These are phyloP conservation scores for Geotrichum histeridarum DNA, from an alignment of 1,139 yeast species.

Conservation along the genomic window DNA sequence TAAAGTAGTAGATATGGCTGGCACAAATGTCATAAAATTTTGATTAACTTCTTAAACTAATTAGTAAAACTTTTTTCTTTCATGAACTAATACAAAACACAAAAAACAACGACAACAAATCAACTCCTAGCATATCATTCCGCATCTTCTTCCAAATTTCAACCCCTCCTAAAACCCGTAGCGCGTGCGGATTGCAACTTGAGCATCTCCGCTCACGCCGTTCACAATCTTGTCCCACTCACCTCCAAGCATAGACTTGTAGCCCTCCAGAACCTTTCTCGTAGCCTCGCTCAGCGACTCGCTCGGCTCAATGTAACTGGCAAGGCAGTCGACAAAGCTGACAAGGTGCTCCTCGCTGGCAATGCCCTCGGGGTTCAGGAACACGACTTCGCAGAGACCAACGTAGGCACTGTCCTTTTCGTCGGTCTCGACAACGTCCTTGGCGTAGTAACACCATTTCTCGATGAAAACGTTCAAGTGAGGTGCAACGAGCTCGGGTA, in stretches of 20 bases:
- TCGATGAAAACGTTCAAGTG: constrained; percentile 53
- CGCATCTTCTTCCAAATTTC: background rate
- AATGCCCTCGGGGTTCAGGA: constrained; percentile 57
- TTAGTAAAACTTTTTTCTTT: too few relatives aligned
- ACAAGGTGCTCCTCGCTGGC: constrained; percentile 49
- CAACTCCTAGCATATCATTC: too few relatives aligned
- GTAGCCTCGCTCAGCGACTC: constrained; percentile 34
- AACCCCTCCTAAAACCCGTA: constrained; percentile 7
- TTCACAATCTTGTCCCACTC: constrained; percentile 32
- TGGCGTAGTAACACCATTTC: constrained; percentile 64
- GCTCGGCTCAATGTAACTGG: constrained; percentile 47
- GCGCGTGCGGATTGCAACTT: constrained; percentile 5
- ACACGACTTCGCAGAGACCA: constrained; percentile 69
- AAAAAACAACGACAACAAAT: too few relatives aligned
- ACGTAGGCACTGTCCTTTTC: constrained; percentile 76
- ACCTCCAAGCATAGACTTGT: constrained; percentile 30
- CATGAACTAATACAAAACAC: too few relatives aligned
- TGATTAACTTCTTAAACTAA: too few relatives aligned
- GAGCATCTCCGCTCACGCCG: constrained; percentile 10
- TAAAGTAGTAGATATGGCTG: too few relatives aligned
- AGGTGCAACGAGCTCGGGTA: constrained; percentile 56
- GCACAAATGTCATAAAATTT: too few relatives aligned
- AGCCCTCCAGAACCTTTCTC: constrained; percentile 36
- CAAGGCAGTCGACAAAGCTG: constrained; percentile 59
- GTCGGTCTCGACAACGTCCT: constrained; percentile 62